Base-by-base conservation (phyloP, 257 asterid genomes). In the Solanum pinnatisectum region DNA sequence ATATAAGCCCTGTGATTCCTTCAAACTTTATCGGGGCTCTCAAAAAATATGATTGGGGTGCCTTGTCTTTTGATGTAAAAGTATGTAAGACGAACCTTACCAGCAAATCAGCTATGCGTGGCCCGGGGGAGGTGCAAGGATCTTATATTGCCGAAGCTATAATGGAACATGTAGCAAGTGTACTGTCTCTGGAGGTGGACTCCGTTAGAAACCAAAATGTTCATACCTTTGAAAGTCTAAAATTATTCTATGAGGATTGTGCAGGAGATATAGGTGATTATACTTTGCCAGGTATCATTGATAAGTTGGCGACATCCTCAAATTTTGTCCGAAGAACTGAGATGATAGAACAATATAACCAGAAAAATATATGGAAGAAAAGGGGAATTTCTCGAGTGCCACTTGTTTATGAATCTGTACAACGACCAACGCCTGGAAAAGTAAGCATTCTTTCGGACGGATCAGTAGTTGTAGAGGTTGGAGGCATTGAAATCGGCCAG, bases 311-410 rank as follows among this genome's bases (percentile, higher is more conserved):
- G 49, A 23, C 4, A 67, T 91, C 94, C 20, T 91, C 98, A 37
- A 84, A 86, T 71, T 91, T 92, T 33, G 37, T 70, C 20, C 77
- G 78, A 88, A 92, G 98, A 89, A 86, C n/a, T 32, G 70, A 65
- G 23, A 72, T 35, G 85, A 67, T 94, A n/a, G 89, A 92, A 82
- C 88, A 84, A 87, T 95, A 93, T 86, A 95, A 95, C 83, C 63
- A 36, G 70, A 23, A 36, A 39, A 89, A 87, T 46, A 83, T 44
- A 68, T 95, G 98, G 98, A 84, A 68, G 52, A 95, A 95, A 89
- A 91, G 95, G 87, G 98, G 98, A 52, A 93, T 95, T 91, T 95
- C 98, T 27, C 88, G 96, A 83, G 93, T 95, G 56, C 98, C 98
- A 8, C 88, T 93, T 33, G 92, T 95, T 78, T 87, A 90, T 72